Base-by-base conservation (phyloP, 2,329 filamentous ascomycete species). In the Alternaria conjuncta region DNA sequence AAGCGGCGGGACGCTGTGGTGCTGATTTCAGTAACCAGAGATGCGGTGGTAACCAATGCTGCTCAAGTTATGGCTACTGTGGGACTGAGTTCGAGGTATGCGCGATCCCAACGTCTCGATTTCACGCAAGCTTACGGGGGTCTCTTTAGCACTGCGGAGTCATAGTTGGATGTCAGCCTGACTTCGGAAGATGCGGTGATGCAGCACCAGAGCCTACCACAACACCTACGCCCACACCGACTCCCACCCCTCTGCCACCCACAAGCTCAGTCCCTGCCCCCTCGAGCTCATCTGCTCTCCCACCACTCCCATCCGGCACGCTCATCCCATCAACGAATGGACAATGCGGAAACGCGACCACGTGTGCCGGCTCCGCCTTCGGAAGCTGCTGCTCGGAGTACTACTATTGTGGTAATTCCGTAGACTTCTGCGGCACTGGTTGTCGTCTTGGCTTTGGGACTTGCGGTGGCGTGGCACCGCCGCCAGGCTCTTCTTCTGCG, bases 291-390 rank as follows among this genome's bases (percentile, higher is more conserved):
- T 67, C 67, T 10, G 61, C 62, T 10, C 30, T 68, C 13, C 71
- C 74, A 13, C 71, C 74, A 11, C 56, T 73, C 10, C 72, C 74
- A 4, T 71, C 74, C 1, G 72, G 72, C 36, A 69, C 61, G 3
- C 54, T 75, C 6, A 66, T 75, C 45, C 53, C 72, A 13, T 74
- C 71, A 6, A 55, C 64, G 4, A 76, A 75, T 57, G 73, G 74
- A 12, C 70, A 71, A 49, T 76, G 74, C 57, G 73, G 74, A 44
- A 76, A 76, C 45, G 55, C 59, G 7, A 76, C 74, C n/a, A 76
- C 74, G 3, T 76, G 74, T 57, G 70, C 55, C 5, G 73, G 73
- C 5, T 75, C 70, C 3, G 26, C 32, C 6, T 75, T 74, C 21
- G 73, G 74, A 21, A 60, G 50, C 20, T 75, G 74, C 63, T 75